Evolutionary conservation across 2,329 filamentous ascomycete species (phyloP).

Genomic region (Teratosphaeria gauchensis): DNA sequence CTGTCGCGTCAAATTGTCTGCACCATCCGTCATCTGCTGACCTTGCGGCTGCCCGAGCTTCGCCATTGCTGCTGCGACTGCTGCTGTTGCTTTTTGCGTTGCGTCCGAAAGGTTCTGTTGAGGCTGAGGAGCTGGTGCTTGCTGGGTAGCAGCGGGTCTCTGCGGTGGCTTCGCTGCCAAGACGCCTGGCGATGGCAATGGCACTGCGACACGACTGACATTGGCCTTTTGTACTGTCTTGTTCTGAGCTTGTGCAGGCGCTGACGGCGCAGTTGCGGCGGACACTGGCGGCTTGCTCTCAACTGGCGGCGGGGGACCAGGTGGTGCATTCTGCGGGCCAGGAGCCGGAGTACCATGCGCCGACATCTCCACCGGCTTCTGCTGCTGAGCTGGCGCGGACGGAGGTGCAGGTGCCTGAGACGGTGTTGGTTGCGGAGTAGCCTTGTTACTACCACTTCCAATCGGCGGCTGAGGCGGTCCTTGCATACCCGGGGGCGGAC

Average conservation of each 20-base stretch:
- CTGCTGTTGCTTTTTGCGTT: constrained; percentile 64
- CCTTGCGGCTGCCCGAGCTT: constrained; percentile 43
- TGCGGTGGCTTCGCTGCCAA: constrained; percentile 16
- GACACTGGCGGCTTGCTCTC: constrained; percentile 55
- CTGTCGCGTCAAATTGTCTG: constrained; percentile 65
- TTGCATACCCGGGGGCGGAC: constrained; percentile 37
- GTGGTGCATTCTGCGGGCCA: constrained; percentile 34
- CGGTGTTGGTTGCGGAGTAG: constrained; percentile 18
- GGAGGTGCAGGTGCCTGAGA: neutral
- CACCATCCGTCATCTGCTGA: constrained; percentile 8
- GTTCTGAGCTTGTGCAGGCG: constrained; percentile 27
- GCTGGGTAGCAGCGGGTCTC: constrained; percentile 3
- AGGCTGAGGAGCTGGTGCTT: constrained; percentile 4
- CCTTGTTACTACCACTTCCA: constrained; percentile 26
- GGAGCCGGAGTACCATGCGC: constrained; percentile 31
- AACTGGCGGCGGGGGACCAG: constrained; percentile 54
- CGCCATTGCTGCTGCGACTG: constrained; percentile 72
- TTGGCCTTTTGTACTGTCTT: constrained; percentile 33
- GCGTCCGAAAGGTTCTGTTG: constrained; percentile 37
- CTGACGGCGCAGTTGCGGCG: constrained; percentile 45
- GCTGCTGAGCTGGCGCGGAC: constrained; percentile 12
- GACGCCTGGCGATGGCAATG: constrained; percentile 41
- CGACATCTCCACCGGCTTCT: constrained; percentile 26
- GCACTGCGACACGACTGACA: constrained; percentile 49
- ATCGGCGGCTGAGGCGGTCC: constrained; percentile 28